phyloP scores from a whole-genome alignment of 441 rosid species.

The Mallotus japonicus region DNA sequence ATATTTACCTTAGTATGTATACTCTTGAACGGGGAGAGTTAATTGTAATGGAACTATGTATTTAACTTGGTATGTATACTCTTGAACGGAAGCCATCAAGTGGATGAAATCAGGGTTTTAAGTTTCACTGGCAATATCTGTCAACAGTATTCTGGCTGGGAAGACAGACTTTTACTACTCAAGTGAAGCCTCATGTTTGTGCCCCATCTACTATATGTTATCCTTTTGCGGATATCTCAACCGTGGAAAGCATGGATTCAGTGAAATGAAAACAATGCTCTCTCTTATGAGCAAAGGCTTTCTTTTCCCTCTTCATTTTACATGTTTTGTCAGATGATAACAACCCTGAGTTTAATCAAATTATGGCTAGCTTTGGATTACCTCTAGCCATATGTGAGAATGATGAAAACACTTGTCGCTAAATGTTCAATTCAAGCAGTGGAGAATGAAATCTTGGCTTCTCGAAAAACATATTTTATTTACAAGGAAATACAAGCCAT shows the following conservation, averaged over 20 bases:
- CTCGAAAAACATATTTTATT: slow-evolving; percentile 28
- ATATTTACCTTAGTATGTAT: not conserved
- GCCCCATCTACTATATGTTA: not conserved
- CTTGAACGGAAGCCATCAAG: not conserved
- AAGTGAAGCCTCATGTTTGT: not conserved
- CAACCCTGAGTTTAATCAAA: too few species aligned
- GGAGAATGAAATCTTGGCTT: not conserved
- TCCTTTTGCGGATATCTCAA: not conserved
- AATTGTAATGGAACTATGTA: too few species aligned
- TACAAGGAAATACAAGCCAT: slow-evolving; percentile 28
- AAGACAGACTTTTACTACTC: too few species aligned
- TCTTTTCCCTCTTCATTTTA: too few species aligned
- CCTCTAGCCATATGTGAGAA: too few species aligned
- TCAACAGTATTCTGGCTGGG: not conserved
- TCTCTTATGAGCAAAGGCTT: too few species aligned
- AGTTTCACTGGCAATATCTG: slow-evolving; percentile 14
- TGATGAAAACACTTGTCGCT: too few species aligned
- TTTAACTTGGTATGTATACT: not conserved
- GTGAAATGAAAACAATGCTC: not conserved
- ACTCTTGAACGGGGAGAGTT: too few species aligned
- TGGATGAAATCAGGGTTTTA: not conserved
- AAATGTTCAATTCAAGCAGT: too few species aligned
- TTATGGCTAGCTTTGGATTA: too few species aligned
- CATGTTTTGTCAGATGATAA: too few species aligned
- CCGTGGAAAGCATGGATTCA: not conserved